Evolutionary conservation across 345 rosid genomes (phyloP), one percentile per base, ranked within the genome.

Genomic region (Eucalyptus urophylla): DNA sequence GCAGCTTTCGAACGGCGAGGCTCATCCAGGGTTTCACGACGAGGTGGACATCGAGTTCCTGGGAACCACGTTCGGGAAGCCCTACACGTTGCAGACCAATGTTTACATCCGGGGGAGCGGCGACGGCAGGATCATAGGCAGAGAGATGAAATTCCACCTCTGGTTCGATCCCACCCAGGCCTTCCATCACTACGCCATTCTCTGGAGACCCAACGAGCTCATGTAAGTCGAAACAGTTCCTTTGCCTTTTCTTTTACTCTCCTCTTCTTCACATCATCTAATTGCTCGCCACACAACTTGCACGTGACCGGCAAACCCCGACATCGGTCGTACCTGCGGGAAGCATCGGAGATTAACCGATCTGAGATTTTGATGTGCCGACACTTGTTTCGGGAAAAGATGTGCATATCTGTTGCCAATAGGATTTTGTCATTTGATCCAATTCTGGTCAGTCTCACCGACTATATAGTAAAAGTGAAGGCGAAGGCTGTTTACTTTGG

Each of bases 91-190:
- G 88, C 99, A 97, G 93, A 97, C 99, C 31, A 97, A 97, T 92
- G 99, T 97, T 56, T 97, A 97, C 92, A 94, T 96, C 21, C 94
- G 97, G 91, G 99, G 99, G 92, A 97, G 99, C 91, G 99, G 99
- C 10, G 99, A 97, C 93, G 96, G 97, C 4, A 95, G 89, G 90
- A 94, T 97, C 86, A 94, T 97, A 89, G 99, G 99, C 81, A 96
- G 99, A 87, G 99, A 97, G 90, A 95, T 97, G 97, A 97, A 97
- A 90, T 97, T 96, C 90, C 96, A 94, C 88, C 92, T 97, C 33
- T 97, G 99, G 99, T 97, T 97, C 91, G 99, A 97, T 95, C 99
- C 99, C 7, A 97, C 99, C 86, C 60, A 92, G 87, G 88, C 49
- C 44, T 97, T 97, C 92, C 99, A 97, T 88, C 98, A 96, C 81